Evolutionary conservation across 2,329 filamentous ascomycete species (phyloP), one percentile per base, ranked within the genome.

Genomic region (Ophiostoma tasmaniense): DNA sequence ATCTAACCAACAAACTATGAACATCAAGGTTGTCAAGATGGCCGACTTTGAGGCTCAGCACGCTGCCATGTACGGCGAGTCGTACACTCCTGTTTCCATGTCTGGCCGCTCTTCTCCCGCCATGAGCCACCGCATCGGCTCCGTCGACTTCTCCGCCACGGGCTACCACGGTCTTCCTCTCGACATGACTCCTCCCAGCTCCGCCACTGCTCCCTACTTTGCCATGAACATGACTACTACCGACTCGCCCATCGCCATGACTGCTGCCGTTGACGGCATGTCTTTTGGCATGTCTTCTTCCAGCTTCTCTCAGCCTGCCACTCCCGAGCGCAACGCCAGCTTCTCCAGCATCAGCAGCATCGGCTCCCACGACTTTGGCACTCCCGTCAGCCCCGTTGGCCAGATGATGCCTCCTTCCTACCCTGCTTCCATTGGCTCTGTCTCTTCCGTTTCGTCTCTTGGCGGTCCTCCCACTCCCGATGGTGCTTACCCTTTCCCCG

Each of bases 321-420:
- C 72, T 4, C 72, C 72, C 4, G 68, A 69, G 37, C 70, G 71
- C 33, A 68, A 70, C 64, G 55, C 66, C 70, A 73, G 71, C 69
- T 66, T 71, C 45, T 67, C 66, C 69, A 72, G 72, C 70, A 64
- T 64, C 61, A 64, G 61, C 61, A 64, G 61, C 61, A 37, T 64
- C 30, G 61, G 33, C 33, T 22, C 35, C 20, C 67, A 65, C 64
- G 66, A 61, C 13, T 61, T n/a, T 35, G 22, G 61, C 67, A 68
- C 68, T 37, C 70, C 68, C 28, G 64, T 25, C 8, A 90, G 92
- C 64, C 90, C 89, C 77, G 96, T 90, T 77, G 96, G 90, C 71
- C 90, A 92, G 73, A 96, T 88, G 72, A 91, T 87, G 72, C 89
- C 86, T 62, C 92, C 89, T 73, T 95, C 93, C 52, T 96, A 85